Percentiles rank a stretch among this genome's conserved stretches.
These are phyloP conservation scores for Hypoxylon fuscum DNA, from an alignment of 495 filamentous ascomycete species.

Conservation along the genomic window DNA sequence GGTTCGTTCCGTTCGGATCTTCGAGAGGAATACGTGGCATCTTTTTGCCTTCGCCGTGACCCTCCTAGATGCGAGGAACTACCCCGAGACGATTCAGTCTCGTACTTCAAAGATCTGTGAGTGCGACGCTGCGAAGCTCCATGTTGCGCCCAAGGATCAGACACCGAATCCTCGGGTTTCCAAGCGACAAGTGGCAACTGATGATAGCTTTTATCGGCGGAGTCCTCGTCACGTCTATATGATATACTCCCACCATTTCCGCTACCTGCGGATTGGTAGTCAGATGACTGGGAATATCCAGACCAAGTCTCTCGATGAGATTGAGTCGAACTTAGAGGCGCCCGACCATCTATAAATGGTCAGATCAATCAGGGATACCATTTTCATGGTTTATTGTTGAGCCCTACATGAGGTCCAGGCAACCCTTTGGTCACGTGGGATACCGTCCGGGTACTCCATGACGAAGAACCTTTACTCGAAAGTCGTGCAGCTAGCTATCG, in stretches of 20 bases:
- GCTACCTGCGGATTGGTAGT: background rate
- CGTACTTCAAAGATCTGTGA: background rate
- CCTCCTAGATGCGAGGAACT: background rate
- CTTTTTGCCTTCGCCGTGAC: background rate
- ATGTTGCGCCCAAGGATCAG: background rate
- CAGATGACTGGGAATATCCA: constrained; percentile 15
- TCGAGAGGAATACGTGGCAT: background rate
- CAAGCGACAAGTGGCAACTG: constrained; percentile 3
- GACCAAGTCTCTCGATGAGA: constrained; percentile 10
- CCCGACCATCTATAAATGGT: constrained; percentile 19
- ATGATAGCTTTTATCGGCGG: background rate
- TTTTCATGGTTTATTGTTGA: background rate
- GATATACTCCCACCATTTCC: constrained; percentile 2
- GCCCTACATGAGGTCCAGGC: constrained; percentile 21
- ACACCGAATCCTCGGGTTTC: background rate
- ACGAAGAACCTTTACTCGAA: background rate
- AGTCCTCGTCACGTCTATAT: background rate
- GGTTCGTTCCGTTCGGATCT: background rate
- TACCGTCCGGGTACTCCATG: constrained; percentile 1
- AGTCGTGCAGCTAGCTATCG: background rate
- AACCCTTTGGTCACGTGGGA: constrained; percentile 15
- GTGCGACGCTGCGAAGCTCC: background rate
- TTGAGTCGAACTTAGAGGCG: background rate
- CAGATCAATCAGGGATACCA: background rate
- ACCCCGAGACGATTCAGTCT: background rate